These are phyloP conservation scores for Chalciporus piperatus DNA, from an alignment of 768 basidiomycete genomes.

Conservation along the genomic window DNA sequence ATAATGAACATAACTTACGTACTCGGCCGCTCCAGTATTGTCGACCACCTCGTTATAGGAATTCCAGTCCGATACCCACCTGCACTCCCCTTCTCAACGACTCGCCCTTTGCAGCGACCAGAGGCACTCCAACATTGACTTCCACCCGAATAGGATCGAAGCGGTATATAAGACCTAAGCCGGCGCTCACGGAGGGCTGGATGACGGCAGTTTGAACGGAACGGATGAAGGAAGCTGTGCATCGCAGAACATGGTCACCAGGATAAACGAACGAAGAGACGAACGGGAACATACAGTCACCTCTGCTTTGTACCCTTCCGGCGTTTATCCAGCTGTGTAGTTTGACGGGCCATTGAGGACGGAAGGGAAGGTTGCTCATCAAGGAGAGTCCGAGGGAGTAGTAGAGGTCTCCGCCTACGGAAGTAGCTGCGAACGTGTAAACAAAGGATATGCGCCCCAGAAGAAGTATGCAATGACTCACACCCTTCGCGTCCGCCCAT, in stretches of 20 bases:
- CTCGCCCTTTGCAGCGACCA: conserved; percentile 67
- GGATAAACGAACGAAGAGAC: not conserved
- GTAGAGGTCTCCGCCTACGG: conserved; percentile 77
- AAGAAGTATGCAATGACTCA: conserved; percentile 32
- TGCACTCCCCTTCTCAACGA: conserved; percentile 68
- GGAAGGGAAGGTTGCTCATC: conserved; percentile 68
- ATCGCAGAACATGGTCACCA: not conserved
- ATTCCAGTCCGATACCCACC: conserved; percentile 79
- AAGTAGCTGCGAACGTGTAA: conserved; percentile 56
- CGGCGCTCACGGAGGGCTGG: conserved; percentile 67
- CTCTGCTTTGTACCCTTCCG: conserved; percentile 64
- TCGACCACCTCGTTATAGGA: conserved; percentile 44
- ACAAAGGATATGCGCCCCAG: not conserved
- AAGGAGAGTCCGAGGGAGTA: conserved; percentile 78
- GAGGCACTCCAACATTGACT: conserved; percentile 82
- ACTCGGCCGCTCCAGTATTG: too few relatives aligned
- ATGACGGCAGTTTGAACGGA: conserved; percentile 19
- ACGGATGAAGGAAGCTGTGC: conserved; percentile 7
- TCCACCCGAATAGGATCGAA: conserved; percentile 86
- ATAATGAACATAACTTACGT: not conserved
- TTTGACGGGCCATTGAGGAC: conserved; percentile 83
- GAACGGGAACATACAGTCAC: conserved; percentile 45
- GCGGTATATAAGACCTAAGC: conserved; percentile 79
- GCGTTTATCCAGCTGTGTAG: conserved; percentile 79
- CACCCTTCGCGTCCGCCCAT: conserved; percentile 77